These are phyloP conservation scores for Melampsora americana DNA, from an alignment of 1,284 basidiomycete species.

Conservation along the genomic window DNA sequence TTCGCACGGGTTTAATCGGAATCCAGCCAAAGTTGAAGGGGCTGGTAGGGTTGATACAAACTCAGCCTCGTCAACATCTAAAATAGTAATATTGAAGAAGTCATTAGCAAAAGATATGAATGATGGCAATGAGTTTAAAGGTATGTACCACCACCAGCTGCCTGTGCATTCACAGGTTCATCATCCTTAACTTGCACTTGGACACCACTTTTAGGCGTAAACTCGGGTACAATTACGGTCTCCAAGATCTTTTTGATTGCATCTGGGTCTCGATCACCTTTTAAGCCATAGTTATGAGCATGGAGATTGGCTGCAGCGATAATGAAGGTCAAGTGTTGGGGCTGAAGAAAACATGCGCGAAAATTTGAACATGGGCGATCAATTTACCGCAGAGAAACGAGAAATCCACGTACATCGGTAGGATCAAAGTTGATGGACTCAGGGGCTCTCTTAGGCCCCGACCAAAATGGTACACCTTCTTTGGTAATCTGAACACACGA, in stretches of 20 bases:
- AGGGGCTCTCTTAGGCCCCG: slow-evolving; percentile 94
- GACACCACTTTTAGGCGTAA: slow-evolving; percentile 84
- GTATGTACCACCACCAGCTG: slow-evolving; percentile 50
- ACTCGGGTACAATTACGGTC: slow-evolving; percentile 84
- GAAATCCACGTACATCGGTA: slow-evolving; percentile 66
- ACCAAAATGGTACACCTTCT: slow-evolving; percentile 54
- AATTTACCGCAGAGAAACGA: background rate
- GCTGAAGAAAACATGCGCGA: slow-evolving; percentile 57
- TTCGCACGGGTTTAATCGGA: slow-evolving; percentile 88
- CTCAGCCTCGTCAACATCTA: slow-evolving; percentile 60
- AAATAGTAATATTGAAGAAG: background rate
- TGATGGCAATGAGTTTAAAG: background rate
- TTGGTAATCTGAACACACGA: slow-evolving; percentile 30
- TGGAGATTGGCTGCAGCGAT: slow-evolving; percentile 93
- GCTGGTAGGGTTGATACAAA: slow-evolving; percentile 71
- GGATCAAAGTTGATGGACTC: slow-evolving; percentile 83
- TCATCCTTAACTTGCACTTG: slow-evolving; percentile 94
- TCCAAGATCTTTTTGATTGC: slow-evolving; percentile 81
- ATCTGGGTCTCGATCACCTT: slow-evolving; percentile 76
- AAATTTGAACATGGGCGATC: background rate
- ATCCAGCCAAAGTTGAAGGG: slow-evolving; percentile 86
- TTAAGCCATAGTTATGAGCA: slow-evolving; percentile 95
- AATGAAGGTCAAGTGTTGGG: slow-evolving; percentile 82
- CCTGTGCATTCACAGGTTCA: slow-evolving; percentile 69
- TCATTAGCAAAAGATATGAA: background rate